Evolutionary conservation across 2,329 filamentous ascomycete species (phyloP).

Genomic region (Sclerotinia nivalis): DNA sequence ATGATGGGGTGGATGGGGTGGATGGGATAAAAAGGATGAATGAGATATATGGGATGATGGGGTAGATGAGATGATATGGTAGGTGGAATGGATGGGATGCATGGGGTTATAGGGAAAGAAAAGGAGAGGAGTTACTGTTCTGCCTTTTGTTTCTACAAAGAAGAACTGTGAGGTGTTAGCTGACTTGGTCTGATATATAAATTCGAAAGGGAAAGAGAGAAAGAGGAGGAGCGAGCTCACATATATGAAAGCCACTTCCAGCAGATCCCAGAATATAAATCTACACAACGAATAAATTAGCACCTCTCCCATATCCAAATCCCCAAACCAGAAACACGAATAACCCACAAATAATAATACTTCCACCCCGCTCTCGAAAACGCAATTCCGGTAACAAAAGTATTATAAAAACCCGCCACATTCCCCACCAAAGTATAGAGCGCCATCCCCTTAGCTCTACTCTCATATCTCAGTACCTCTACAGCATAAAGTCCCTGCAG

Average conservation of each 20-base stretch:
- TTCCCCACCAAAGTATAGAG: conserved; percentile 19
- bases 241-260: conserved; percentile 18
- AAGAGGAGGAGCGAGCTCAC: not conserved
- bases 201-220: too few species aligned
- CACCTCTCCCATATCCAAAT: not conserved
- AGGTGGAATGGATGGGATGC: too few species aligned
- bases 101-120: not conserved
- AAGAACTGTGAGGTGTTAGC: conserved; percentile 5
- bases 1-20: not conserved
- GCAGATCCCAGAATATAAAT: conserved; percentile 21
- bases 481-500: conserved; percentile 53
- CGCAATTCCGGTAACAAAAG: conserved; percentile 21
- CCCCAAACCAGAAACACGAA: not conserved
- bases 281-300: not conserved
- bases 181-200: not conserved
- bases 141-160: conserved; percentile 20
- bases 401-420: conserved; percentile 22
- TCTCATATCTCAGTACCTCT: conserved; percentile 43
- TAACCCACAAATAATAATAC: conserved; percentile 21
- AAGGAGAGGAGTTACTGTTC: not conserved
- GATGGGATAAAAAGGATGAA: too few species aligned
- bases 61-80: not conserved
- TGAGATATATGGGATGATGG: too few species aligned
- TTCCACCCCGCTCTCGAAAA: conserved; percentile 16
- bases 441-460: conserved; percentile 20